Evolutionary conservation across 768 basidiomycete genomes (phyloP).

Genomic region (Galerina sulciceps): DNA sequence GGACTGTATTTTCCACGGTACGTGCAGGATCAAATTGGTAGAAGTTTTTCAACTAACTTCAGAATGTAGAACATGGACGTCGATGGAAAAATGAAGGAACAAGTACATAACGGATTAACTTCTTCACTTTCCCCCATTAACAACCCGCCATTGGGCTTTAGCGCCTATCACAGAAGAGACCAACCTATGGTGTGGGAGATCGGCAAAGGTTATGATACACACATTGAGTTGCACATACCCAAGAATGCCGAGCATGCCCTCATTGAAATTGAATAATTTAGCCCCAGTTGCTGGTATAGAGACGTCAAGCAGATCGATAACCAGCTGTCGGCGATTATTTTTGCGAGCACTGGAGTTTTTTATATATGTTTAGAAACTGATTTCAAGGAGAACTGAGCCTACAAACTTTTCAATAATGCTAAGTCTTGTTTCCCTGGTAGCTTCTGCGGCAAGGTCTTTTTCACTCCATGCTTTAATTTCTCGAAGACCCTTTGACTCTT

Average conservation of each 20-base stretch:
- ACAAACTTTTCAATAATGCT: conserved; percentile 58
- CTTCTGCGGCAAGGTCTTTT: conserved; percentile 70
- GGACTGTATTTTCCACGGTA: not conserved
- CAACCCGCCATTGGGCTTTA: conserved; percentile 66
- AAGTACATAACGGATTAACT: not conserved
- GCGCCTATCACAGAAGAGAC: conserved; percentile 74
- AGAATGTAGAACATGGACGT: no score
- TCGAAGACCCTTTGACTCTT: conserved; percentile 59
- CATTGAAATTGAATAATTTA: conserved; percentile 76
- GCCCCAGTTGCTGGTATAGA: conserved; percentile 89
- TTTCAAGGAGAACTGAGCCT: not conserved
- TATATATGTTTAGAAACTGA: not conserved
- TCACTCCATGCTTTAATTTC: conserved; percentile 53
- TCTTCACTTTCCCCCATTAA: conserved; percentile 46
- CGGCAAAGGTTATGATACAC: not conserved
- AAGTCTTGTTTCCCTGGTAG: conserved; percentile 68
- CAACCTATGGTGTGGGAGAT: conserved; percentile 44
- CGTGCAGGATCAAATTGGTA: not conserved
- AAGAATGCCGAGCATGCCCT: conserved; percentile 82
- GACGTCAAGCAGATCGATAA: conserved; percentile 84
- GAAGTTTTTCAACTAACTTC: not conserved
- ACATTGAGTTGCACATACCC: conserved; percentile 55
- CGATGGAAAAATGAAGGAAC: no score
- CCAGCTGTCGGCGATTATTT: conserved; percentile 76
- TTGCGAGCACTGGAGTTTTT: conserved; percentile 54